phyloP scores from a whole-genome alignment of 495 filamentous ascomycete genomes.

The Penicillium maclennaniae region DNA sequence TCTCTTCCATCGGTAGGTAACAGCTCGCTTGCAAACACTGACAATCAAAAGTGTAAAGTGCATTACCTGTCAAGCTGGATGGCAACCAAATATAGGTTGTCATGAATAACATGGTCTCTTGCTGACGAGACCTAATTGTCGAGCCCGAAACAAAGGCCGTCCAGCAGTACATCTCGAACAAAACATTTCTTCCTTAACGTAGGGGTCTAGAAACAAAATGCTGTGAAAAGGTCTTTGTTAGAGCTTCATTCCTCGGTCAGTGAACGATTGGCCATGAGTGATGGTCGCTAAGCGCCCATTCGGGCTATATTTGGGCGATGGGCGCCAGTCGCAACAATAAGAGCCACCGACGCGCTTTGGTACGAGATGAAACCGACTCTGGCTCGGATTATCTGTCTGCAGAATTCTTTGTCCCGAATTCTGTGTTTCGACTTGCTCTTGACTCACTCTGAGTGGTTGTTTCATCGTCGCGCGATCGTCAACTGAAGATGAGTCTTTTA shows the following conservation, averaged over 20 bases:
- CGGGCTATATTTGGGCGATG: slow-evolving; percentile 19
- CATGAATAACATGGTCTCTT: too few species aligned
- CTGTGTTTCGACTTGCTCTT: slow-evolving; percentile 17
- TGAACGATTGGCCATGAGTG: slow-evolving; percentile 15
- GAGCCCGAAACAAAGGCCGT: background rate
- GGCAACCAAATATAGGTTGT: too few species aligned
- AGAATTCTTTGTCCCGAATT: slow-evolving; percentile 15
- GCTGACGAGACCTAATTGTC: background rate
- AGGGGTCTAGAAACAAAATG: background rate
- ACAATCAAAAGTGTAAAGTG: too few species aligned
- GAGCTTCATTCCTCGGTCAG: background rate
- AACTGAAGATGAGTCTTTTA: slow-evolving; percentile 14
- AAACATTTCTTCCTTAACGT: background rate
- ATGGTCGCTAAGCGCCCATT: slow-evolving; percentile 23
- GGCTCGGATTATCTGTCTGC: slow-evolving; percentile 7
- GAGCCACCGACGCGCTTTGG: slow-evolving; percentile 12
- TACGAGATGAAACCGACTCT: slow-evolving; percentile 20
- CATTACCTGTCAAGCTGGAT: too few species aligned
- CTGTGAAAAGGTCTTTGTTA: slow-evolving; percentile 1
- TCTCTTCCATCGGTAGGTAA: too few species aligned
- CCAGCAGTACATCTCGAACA: background rate
- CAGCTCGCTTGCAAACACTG: too few species aligned
- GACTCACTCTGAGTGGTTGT: slow-evolving; percentile 13
- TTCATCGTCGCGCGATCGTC: slow-evolving; percentile 7
- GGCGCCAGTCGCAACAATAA: slow-evolving; percentile 7